phyloP scores from a whole-genome alignment of 441 rosid species.

The Adansonia grandidieri region DNA sequence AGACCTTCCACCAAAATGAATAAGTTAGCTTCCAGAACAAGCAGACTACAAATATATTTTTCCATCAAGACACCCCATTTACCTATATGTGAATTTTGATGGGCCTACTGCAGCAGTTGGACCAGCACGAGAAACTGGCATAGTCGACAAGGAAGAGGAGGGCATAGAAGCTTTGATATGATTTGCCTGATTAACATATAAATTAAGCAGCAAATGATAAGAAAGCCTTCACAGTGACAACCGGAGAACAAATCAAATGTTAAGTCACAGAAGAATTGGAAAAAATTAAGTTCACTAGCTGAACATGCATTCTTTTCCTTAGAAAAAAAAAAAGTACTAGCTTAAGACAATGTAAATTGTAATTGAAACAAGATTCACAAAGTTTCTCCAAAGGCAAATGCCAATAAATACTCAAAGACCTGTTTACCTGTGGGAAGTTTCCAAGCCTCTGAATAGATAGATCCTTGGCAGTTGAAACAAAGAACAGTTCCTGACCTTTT shows the following conservation, averaged over 20 bases:
- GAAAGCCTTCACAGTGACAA: constrained; percentile 10
- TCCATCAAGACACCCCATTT: constrained; percentile 29
- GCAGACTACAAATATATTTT: constrained; percentile 26
- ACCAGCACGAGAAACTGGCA: constrained; percentile 61
- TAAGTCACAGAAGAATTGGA: constrained; percentile 4
- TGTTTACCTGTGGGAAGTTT: constrained; percentile 73
- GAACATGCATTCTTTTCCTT: not conserved
- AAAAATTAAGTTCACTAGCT: not conserved
- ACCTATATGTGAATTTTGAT: constrained; percentile 90
- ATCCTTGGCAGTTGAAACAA: constrained; percentile 68
- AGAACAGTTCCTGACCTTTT: constrained; percentile 80
- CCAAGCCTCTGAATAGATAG: constrained; percentile 60
- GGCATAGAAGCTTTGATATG: constrained; percentile 58
- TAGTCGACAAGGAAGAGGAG: constrained; percentile 52
- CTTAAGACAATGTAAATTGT: not conserved
- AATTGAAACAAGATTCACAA: constrained; percentile 5
- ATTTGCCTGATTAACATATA: constrained; percentile 54
- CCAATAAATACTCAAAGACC: constrained; percentile 11
- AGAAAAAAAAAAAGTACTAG: not conserved
- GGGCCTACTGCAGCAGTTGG: constrained; percentile 47
- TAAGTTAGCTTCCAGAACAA: constrained; percentile 42
- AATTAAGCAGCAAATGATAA: constrained; percentile 15
- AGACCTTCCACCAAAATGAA: constrained; percentile 63
- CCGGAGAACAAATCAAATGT: constrained; percentile 12
- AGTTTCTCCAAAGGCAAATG: not conserved